Evolutionary conservation across 805 yeast genomes (phyloP).

Genomic region (Ogataea trehalophila): DNA sequence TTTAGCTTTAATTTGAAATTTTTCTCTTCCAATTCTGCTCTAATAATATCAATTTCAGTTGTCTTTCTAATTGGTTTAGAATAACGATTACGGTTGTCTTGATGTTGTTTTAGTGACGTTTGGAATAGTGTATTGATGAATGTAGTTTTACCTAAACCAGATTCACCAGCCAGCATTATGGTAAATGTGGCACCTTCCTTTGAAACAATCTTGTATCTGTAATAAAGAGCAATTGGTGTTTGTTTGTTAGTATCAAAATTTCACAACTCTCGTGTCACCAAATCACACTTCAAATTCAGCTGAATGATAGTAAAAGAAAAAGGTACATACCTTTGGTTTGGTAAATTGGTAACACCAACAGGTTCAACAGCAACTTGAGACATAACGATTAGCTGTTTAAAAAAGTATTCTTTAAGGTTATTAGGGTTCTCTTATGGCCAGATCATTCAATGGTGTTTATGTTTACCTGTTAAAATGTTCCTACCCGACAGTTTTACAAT

Average conservation of each 20-base stretch:
- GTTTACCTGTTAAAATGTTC: no score
- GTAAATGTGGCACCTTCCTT: conserved; percentile 75
- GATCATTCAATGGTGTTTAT: no score
- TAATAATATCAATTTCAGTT: conserved; percentile 70
- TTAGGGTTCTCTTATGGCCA: neutral
- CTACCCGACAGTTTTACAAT: no score
- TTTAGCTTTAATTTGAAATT: conserved; percentile 74
- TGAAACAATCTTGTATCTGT: conserved; percentile 67
- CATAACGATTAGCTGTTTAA: conserved; percentile 10
- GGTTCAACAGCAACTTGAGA: conserved; percentile 38
- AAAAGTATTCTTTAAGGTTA: neutral
- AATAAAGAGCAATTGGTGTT: neutral
- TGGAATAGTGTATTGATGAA: conserved; percentile 83
- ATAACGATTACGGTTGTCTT: conserved; percentile 50
- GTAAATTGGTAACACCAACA: conserved; percentile 67
- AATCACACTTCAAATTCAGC: no score
- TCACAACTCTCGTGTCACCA: no score
- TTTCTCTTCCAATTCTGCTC: conserved; percentile 82
- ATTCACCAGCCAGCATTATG: conserved; percentile 84
- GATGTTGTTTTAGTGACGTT: conserved; percentile 57
- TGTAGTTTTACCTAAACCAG: conserved; percentile 91
- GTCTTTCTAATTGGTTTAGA: conserved; percentile 62
- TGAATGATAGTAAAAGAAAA: neutral
- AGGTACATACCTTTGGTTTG: conserved; percentile 59
- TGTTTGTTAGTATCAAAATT: conserved; percentile 2